These are phyloP conservation scores for Ogataea glucozyma DNA, from an alignment of 805 yeast genomes.

Conservation along the genomic window DNA sequence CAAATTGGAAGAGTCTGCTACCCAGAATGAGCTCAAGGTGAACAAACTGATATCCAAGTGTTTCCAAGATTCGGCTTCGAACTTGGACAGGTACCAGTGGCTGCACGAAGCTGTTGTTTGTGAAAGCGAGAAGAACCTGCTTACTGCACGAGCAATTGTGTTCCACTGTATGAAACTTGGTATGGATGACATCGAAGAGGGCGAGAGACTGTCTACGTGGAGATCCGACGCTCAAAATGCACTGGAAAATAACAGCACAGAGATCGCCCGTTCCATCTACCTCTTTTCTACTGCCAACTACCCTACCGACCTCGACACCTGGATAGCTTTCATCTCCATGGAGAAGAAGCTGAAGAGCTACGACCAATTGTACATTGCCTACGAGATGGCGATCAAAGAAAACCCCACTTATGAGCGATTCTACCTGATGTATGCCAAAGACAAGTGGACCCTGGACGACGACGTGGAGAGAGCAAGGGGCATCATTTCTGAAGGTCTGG, in stretches of 20 bases:
- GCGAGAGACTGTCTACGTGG: conserved; percentile 33
- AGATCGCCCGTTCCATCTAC: conserved; percentile 49
- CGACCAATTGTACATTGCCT: conserved; percentile 42
- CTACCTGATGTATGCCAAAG: conserved; percentile 72
- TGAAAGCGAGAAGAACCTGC: conserved; percentile 45
- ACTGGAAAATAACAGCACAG: conserved; percentile 25
- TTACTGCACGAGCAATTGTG: conserved; percentile 58
- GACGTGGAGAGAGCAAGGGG: conserved; percentile 53
- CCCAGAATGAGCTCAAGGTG: conserved; percentile 46
- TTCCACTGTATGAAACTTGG: conserved; percentile 39
- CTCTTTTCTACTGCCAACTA: conserved; percentile 44
- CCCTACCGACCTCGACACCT: conserved; percentile 48
- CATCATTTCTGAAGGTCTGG: conserved; percentile 51
- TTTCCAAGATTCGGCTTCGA: conserved; percentile 40
- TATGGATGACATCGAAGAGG: conserved; percentile 28
- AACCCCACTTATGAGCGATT: conserved; percentile 54
- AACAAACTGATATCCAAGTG: conserved; percentile 52
- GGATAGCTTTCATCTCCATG: conserved; percentile 48
- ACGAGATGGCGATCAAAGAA: conserved; percentile 52
- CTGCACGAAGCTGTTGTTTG: conserved; percentile 53
- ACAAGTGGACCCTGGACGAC: conserved; percentile 50
- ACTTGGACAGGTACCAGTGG: conserved; percentile 50
- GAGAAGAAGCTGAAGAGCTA: conserved; percentile 33
- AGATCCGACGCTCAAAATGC: conserved; percentile 39
- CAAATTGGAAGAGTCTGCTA: conserved; percentile 60